These are phyloP conservation scores for Brassica juncea DNA, from an alignment of 345 rosid species.

Conservation along the genomic window DNA sequence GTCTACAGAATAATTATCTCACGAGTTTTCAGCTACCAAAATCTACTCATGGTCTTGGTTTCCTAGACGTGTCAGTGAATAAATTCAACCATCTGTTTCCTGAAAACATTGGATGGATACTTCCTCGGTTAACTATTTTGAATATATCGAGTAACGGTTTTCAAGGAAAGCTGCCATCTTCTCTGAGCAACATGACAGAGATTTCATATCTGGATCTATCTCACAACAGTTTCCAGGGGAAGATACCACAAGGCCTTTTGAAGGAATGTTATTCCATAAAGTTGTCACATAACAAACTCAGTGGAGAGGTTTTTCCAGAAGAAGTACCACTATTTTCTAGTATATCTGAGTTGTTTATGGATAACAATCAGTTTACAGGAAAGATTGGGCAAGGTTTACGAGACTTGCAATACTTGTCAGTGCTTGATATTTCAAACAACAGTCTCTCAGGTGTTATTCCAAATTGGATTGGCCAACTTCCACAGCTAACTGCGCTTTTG, in stretches of 20 bases:
- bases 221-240: neutral
- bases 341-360: neutral
- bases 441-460: slow-evolving; percentile 3
- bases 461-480: slow-evolving; percentile 20
- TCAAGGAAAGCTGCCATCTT: neutral
- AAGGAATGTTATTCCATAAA: neutral
- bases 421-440: slow-evolving; percentile 23
- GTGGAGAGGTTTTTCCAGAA: slow-evolving; percentile 1
- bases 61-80: slow-evolving; percentile 12
- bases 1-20: slow-evolving; percentile 10
- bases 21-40: slow-evolving; percentile 22
- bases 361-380: slow-evolving; percentile 10
- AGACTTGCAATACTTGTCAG: neutral
- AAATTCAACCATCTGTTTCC: neutral
- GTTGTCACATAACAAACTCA: slow-evolving; percentile 10
- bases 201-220: neutral
- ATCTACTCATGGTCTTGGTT: neutral
- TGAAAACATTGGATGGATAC: neutral
- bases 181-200: neutral
- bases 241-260: neutral
- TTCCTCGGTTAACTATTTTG: neutral
- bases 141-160: neutral
- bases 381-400: neutral
- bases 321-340: neutral
- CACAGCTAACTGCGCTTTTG: neutral